phyloP scores from a whole-genome alignment of 1,139 yeast genomes.

The Zygosaccharomyces pseudobailii region DNA sequence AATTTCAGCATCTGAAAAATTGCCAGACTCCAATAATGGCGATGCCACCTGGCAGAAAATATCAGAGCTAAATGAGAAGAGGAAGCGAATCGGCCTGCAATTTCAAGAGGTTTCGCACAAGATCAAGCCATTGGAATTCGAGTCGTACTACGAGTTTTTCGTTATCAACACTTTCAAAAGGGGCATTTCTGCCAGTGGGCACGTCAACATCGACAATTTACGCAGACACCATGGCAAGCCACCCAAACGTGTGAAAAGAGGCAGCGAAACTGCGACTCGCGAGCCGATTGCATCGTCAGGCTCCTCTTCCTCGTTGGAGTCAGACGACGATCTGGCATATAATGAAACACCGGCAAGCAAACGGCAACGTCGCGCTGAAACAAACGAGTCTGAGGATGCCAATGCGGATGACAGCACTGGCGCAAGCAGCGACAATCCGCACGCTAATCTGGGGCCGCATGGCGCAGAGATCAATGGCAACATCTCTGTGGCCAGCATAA shows the following conservation, averaged over 20 bases:
- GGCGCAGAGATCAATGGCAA: conserved; percentile 14
- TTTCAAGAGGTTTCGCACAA: conserved; percentile 14
- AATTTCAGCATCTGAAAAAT: not conserved
- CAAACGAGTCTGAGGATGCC: not conserved
- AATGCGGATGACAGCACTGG: conserved; percentile 6
- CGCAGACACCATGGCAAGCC: conserved; percentile 27
- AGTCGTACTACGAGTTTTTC: conserved; percentile 32
- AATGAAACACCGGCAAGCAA: not conserved
- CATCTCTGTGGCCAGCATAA: conserved; percentile 19
- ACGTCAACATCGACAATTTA: conserved; percentile 27
- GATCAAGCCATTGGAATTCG: conserved; percentile 31
- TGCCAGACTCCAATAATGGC: not conserved
- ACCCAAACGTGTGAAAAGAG: conserved; percentile 22
- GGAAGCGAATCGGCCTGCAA: conserved; percentile 14
- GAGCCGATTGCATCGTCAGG: conserved; percentile 6
- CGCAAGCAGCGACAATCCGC: conserved; percentile 1
- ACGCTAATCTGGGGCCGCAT: not conserved
- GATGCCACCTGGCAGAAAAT: not conserved
- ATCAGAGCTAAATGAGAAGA: conserved; percentile 6
- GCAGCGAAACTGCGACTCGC: conserved; percentile 5
- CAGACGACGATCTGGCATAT: conserved; percentile 9
- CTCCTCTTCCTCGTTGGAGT: conserved; percentile 7
- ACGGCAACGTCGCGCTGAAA: conserved; percentile 1
- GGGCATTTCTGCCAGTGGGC: conserved; percentile 33
- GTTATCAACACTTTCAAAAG: conserved; percentile 26